Conservation (phyloP, 129 eudicot genomes). For the Arctium minus region DNA sequence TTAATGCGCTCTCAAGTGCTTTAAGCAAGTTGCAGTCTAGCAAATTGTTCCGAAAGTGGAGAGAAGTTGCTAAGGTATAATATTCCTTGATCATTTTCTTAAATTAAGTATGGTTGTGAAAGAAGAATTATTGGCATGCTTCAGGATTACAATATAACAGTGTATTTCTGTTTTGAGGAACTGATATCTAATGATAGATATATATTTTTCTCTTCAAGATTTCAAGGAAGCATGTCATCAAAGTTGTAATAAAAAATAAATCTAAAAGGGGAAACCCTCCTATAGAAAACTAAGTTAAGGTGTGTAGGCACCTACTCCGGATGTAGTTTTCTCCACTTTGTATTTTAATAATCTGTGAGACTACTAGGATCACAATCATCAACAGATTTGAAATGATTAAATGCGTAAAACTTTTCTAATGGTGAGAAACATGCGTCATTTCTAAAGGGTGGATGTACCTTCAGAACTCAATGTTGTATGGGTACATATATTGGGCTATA, state of each 20-base stretch:
- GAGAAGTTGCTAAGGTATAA: slow-evolving; percentile 84
- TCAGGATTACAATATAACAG: not conserved
- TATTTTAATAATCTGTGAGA: not conserved
- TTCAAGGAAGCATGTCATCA: not conserved
- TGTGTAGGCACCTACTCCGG: not conserved
- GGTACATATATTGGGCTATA: not conserved
- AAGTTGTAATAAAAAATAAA: not conserved
- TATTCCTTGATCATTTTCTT: not conserved
- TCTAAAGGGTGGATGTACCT: not conserved
- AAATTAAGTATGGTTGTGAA: not conserved
- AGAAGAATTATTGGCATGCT: not conserved
- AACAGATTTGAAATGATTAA: not conserved
- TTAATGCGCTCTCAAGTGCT: slow-evolving; percentile 64
- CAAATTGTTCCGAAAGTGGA: slow-evolving; percentile 60
- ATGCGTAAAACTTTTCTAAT: not conserved
- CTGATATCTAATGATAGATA: not conserved
- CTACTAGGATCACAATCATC: not conserved
- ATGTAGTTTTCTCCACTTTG: not conserved
- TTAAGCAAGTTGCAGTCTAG: slow-evolving; percentile 87
- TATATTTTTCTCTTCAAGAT: not conserved
- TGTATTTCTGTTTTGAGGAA: not conserved
- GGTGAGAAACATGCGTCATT: not conserved
- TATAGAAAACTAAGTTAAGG: not conserved
- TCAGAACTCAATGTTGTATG: not conserved
- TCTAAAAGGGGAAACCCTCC: not conserved